Evolutionary conservation across 2,329 filamentous ascomycete species (phyloP), one percentile per base, ranked within the genome.

Genomic region (Rutstroemia sp.): DNA sequence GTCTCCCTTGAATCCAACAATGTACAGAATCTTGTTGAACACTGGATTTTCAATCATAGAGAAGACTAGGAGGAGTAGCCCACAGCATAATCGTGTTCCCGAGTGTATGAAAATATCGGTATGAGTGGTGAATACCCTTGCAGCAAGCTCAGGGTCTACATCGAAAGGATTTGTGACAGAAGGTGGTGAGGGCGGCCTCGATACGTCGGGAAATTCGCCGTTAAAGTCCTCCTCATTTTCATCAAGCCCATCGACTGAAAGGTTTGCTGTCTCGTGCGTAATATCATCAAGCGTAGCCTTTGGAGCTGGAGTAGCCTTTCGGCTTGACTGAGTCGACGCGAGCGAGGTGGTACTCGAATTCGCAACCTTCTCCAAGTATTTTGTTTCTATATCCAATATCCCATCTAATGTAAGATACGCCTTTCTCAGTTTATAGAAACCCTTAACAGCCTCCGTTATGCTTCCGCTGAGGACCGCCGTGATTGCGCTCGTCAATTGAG

Each of bases 1-100:
- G 69, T 97, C 92, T 34, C 94, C 94, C 59, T 83, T 85, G 73
- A 97, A 97, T 1, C 94, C 94, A 30, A 96, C 87, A 44, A 97
- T 86, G 58, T 86, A 89, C 4, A 97, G 78, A 1, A 99, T 80
- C 56, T 84, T 87, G n/a, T 83, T 87, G 71, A 97, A 96, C 0
- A 92, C 83, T 0, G 94, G 94, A 0, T 94, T 95, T 18, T 69
- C 67, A 0, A 97, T 85, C 75, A 97, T 87, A 12, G 90, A 95
- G n/a, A 97, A 85, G 54, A 97, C 78, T 1, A 97, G 78, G 14
- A 95, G 79, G 1, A 97, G 74, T 34, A 95, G 80, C 3, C 94
- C 94, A 66, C 92, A 96, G 71, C 91, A 96, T 71, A 96, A 86
- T 68, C 88, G 94, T 5, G 86, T 83, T 9, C 91, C 92, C 0